Base-by-base conservation (phyloP, 768 basidiomycete genomes). In the Goffeauzyma gilvescens region DNA sequence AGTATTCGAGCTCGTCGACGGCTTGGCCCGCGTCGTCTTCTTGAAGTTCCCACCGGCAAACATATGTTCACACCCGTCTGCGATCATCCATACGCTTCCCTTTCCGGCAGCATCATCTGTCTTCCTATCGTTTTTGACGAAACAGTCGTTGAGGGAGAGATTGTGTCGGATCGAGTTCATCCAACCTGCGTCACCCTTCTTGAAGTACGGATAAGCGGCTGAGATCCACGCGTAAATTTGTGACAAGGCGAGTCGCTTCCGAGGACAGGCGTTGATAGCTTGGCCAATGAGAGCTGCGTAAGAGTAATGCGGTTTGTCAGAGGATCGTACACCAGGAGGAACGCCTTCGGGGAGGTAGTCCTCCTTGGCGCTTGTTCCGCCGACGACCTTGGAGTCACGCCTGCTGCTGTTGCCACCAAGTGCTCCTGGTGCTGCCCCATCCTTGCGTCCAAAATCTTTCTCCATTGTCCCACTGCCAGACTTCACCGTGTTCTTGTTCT, bases 161-260 rank as follows among this genome's bases (percentile, higher is more conserved):
- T 63, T 65, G 49, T 65, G 64, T 22, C 64, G 53, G 41, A 65
- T 65, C 42, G 53, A 56, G 39, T 65, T 65, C 59, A 62, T 61
- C 60, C 60, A 62, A 13, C 58, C 60, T 3, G 79, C 74, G 55
- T 95, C 87, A 17, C 80, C 79, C 45, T 81, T 79, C 64, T 85
- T 84, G 67, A 84, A 98, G 58, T 78, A 77, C 6, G 93, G 89
- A 64, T 86, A 89, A 7, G 83, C 82, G 31, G 80, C 81, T 34
- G 83, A 84, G 55, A 98, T 89, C 73, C 75, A 98, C 58, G 83
- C 79, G 57, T 96, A 96, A 50, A 98, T 93, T 60, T 96, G 86
- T 60, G 89, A 82, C 20, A 96, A 70, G 2, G 85, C 85, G 39
- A 95, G 75, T 40, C 81, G 77, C 53, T 81, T 79, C 22, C 79